A percentile compares a stretch with the other conserved stretches of the same genome.
These are phyloP conservation scores for Periconia sp. DNA, from an alignment of 2,329 filamentous ascomycete genomes.

Conservation along the genomic window DNA sequence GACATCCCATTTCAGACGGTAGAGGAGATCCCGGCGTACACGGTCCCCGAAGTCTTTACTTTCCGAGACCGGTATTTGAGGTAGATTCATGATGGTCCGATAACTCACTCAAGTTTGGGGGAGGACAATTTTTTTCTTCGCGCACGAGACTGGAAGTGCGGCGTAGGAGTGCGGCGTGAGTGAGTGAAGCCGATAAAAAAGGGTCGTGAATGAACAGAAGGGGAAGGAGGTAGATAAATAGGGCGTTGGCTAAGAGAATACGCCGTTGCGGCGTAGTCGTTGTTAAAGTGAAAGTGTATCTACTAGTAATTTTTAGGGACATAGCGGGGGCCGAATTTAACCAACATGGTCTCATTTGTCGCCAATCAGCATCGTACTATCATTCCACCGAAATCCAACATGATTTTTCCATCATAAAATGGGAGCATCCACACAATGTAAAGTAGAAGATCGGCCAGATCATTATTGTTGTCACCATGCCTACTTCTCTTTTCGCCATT, in stretches of 20 bases:
- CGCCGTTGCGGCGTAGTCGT: not conserved
- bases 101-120: not conserved
- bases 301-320: too few relatives aligned
- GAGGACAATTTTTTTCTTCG: not conserved
- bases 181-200: not conserved
- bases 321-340: too few relatives aligned
- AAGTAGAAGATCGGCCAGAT: too few relatives aligned
- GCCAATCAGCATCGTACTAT: too few relatives aligned
- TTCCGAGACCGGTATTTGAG: not conserved
- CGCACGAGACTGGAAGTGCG: not conserved
- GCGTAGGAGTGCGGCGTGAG: not conserved
- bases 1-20: constrained; percentile 13
- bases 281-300: not conserved
- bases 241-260: not conserved
- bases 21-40: constrained; percentile 9
- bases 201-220: not conserved
- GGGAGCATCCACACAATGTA: too few relatives aligned
- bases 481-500: not conserved
- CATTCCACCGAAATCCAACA: too few relatives aligned
- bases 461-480: not conserved
- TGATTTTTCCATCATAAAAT: not conserved
- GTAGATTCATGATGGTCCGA: not conserved
- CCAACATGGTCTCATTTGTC: too few relatives aligned
- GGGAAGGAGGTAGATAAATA: not conserved
- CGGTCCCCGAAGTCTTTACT: not conserved